These are phyloP conservation scores for Filobasidium uniguttulatum DNA, from an alignment of 1,284 basidiomycete species.

Conservation along the genomic window DNA sequence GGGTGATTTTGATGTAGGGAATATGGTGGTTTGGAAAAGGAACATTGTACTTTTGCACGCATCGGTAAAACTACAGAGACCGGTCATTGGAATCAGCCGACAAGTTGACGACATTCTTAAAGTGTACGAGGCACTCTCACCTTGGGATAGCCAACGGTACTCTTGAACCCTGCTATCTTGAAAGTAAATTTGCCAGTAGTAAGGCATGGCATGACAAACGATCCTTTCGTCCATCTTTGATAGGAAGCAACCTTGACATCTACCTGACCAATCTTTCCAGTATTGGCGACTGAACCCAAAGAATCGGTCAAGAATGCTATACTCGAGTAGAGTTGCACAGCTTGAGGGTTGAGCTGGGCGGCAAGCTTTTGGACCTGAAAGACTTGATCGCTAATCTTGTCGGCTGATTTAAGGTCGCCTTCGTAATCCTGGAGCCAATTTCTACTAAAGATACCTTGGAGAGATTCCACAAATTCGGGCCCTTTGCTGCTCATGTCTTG, in stretches of 20 bases:
- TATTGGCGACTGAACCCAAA: not conserved
- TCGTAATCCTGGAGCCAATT: slow-evolving; percentile 1
- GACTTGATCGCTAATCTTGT: not conserved
- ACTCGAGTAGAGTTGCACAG: not conserved
- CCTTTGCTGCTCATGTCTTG: not conserved
- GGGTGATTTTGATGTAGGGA: not conserved
- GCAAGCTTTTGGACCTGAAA: not conserved
- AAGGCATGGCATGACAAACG: not conserved
- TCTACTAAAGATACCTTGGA: not conserved
- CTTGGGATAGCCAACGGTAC: not conserved
- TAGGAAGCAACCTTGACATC: not conserved
- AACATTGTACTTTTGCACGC: not conserved
- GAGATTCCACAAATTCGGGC: not conserved
- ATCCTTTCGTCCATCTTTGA: not conserved
- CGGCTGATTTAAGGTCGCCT: not conserved
- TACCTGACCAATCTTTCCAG: not conserved
- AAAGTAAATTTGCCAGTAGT: not conserved
- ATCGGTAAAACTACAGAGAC: not conserved
- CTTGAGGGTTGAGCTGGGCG: not conserved
- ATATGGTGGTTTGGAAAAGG: slow-evolving; percentile 1
- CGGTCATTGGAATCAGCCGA: too few relatives aligned
- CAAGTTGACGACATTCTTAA: too few relatives aligned
- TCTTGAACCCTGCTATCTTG: not conserved
- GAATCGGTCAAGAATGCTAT: not conserved
- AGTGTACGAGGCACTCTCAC: not conserved